Base-by-base conservation (phyloP, 257 asterid genomes). In the Buddleja alternifolia region DNA sequence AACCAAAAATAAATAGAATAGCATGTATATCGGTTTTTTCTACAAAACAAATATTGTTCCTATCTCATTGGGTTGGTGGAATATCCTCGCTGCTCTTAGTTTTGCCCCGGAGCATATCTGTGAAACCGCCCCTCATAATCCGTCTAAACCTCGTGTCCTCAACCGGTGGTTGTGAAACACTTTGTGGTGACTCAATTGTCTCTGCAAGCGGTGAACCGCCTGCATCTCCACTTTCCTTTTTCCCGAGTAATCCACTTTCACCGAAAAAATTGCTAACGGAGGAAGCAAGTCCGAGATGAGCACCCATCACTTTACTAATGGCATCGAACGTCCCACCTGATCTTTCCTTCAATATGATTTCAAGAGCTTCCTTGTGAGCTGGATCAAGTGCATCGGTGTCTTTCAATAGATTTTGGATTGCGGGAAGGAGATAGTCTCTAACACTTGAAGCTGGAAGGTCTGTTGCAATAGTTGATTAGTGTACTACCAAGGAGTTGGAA, bases 321-420 rank as follows among this genome's bases (percentile, higher is more conserved):
- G 96, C 68, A 52, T 93, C 99, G 7, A 90, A 76, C 0, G 96
- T 80, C 52, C 96, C 96, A n/a, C 97, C 93, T 3, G 97, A 91
- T 73, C 99, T 76, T 75, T 94, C 99, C 82, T 82, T 94, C 71
- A 86, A 39, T 81, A 94, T 88, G 17, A 91, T 87, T 80, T 94
- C 99, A 15, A 94, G 88, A 56, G 99, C 99, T 85, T 94, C 99
- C 82, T 89, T 94, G 78, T 94, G 99, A 37, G 99, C 99, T 73
- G 99, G 99, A 78, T 94, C 99, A 16, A 94, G 90, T 7, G 97
- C 93, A 67, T 94, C 99, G 1, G 66, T 59, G 73, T 91, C 99
- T 82, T 87, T 94, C 65, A 94, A 24, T 56, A 94, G 81, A 72
- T 94, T 94, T 72, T 94, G 97, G 42, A 94, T 89, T 1, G 97